These are phyloP conservation scores for Brasilioporus rufonigricans DNA, from an alignment of 768 basidiomycete genomes.

Conservation along the genomic window DNA sequence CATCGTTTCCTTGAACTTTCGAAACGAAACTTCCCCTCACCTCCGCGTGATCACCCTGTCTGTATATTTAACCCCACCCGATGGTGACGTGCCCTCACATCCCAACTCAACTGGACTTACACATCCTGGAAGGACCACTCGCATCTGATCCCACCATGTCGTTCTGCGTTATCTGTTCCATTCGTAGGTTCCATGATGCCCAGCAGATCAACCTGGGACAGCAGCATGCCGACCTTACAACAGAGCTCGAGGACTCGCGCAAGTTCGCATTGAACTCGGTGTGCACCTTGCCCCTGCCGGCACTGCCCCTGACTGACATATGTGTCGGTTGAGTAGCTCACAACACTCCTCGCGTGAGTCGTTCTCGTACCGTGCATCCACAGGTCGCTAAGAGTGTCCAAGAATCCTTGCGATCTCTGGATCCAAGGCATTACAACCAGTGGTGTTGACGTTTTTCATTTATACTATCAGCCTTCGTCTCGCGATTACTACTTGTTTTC, in stretches of 20 bases:
- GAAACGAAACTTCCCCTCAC: no score
- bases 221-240: neutral
- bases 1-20: no score
- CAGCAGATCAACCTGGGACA: neutral
- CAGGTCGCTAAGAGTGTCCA: neutral
- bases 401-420: conserved; percentile 11
- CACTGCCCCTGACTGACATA: neutral
- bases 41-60: no score
- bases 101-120: no score
- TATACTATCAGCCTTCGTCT: conserved; percentile 25
- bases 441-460: conserved; percentile 16
- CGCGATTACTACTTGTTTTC: conserved; percentile 3
- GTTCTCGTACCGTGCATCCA: neutral
- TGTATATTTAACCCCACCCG: no score
- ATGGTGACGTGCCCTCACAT: no score
- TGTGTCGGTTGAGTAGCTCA: conserved; percentile 1
- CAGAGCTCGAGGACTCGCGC: neutral
- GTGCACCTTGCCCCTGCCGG: neutral
- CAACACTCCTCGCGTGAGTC: conserved; percentile 18
- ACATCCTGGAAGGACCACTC: no score
- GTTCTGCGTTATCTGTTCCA: neutral
- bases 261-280: neutral
- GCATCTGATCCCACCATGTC: neutral
- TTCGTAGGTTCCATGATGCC: neutral
- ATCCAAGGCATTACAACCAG: conserved; percentile 4